A percentile compares a stretch with the other conserved stretches of the same genome.
These are phyloP conservation scores for Krasilnikovozyma curviuscula DNA, from an alignment of 768 basidiomycete genomes.

Conservation along the genomic window DNA sequence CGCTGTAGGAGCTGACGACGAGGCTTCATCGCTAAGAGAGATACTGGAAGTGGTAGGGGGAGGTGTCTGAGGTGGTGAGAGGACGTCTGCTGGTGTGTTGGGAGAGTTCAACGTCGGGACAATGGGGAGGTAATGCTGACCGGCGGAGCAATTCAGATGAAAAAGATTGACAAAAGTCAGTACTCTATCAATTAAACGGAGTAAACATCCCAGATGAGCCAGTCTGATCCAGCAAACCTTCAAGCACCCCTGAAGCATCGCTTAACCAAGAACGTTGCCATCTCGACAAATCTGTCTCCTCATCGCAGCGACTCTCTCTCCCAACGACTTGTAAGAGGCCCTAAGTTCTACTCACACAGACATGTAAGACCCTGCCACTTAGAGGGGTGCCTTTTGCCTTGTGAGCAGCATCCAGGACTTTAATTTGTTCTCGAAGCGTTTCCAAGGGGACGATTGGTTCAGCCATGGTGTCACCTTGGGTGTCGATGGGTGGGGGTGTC, in stretches of 20 bases:
- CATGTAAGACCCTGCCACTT: conserved; percentile 75
- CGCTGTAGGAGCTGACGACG: neutral
- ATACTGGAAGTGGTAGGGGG: neutral
- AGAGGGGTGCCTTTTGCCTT: conserved; percentile 48
- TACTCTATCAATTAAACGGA: too few relatives aligned
- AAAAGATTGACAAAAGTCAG: neutral
- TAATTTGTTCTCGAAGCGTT: conserved; percentile 45
- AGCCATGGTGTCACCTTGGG: too few relatives aligned
- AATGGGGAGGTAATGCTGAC: conserved; percentile 58
- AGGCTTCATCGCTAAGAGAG: too few relatives aligned
- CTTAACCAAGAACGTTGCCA: too few relatives aligned
- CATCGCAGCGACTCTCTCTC: neutral
- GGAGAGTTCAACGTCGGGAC: conserved; percentile 19
- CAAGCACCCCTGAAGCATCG: too few relatives aligned
- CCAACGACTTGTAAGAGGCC: neutral
- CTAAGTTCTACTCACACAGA: conserved; percentile 31
- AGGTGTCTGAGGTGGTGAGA: conserved; percentile 60
- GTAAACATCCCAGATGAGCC: too few relatives aligned
- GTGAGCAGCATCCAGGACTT: conserved; percentile 51
- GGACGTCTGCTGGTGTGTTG: conserved; percentile 25
- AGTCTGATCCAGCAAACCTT: too few relatives aligned
- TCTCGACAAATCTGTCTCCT: too few relatives aligned
- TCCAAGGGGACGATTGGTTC: conserved; percentile 2
- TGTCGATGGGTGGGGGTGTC: too few relatives aligned
- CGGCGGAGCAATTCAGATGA: neutral